These are phyloP conservation scores for Saprolegnia parasitica DNA, from an alignment of 352 stramenopile genomes.

Conservation along the genomic window DNA sequence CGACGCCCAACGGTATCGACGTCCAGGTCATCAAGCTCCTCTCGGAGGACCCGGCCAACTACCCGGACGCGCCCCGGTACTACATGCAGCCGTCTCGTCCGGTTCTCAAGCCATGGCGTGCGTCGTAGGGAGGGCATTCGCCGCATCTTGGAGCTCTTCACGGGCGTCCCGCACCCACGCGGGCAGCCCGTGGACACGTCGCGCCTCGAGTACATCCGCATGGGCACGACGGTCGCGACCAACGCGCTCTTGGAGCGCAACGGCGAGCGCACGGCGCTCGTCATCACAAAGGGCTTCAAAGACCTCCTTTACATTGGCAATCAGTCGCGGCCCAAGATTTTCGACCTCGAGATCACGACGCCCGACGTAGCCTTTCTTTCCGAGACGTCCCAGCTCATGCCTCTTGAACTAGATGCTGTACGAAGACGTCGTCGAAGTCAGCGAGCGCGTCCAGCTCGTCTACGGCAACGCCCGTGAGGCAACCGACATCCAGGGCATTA, in stretches of 20 bases:
- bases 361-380: slow-evolving; percentile 51
- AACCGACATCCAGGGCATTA: slow-evolving; percentile 75
- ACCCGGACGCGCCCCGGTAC: slow-evolving; percentile 93
- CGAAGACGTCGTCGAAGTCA: slow-evolving; percentile 94
- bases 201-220: slow-evolving; percentile 94
- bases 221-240: slow-evolving; percentile 99
- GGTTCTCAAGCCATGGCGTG: not conserved
- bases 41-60: slow-evolving; percentile 96
- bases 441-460: slow-evolving; percentile 94
- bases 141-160: slow-evolving; percentile 92
- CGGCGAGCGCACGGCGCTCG: slow-evolving; percentile 91
- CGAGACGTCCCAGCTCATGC: not conserved
- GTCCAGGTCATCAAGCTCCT: slow-evolving; percentile 95
- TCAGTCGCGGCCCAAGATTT: slow-evolving; percentile 97
- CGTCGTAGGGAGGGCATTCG: slow-evolving; percentile 85
- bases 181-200: slow-evolving; percentile 81
- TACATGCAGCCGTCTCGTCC: not conserved
- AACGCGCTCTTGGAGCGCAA: slow-evolving; percentile 98
- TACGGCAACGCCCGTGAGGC: slow-evolving; percentile 48
- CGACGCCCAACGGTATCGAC: slow-evolving; percentile 63
- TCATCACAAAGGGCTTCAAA: slow-evolving; percentile 94
- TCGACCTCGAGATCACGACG: slow-evolving; percentile 92
- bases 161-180: slow-evolving; percentile 76
- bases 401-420: slow-evolving; percentile 90
- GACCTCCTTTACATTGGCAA: slow-evolving; percentile 98